Evolutionary conservation across 352 stramenopile species (phyloP).

Genomic region (Phytophthora constricta): DNA sequence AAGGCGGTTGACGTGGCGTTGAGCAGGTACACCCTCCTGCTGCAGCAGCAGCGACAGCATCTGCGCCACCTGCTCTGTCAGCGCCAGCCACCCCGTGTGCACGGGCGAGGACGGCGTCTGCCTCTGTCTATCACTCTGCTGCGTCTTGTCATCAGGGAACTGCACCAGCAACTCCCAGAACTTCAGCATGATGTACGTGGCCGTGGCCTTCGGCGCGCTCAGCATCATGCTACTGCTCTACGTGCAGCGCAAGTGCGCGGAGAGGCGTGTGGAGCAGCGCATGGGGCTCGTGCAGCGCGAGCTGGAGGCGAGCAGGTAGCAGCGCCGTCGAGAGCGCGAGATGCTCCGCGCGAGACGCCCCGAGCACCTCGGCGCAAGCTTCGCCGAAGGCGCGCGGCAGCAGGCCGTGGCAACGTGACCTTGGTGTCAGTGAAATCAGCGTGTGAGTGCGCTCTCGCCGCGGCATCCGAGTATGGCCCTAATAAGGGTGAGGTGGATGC

Average conservation of each 20-base stretch:
- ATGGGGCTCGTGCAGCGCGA: constrained; percentile 32
- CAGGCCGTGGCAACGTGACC: no score
- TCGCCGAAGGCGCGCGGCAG: no score
- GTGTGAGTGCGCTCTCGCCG: no score
- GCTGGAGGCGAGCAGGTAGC: constrained; percentile 25
- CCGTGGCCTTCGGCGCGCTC: constrained; percentile 35
- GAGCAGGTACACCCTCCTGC: no score
- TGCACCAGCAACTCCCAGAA: constrained; percentile 22
- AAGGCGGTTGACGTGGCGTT: no score
- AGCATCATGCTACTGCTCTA: constrained; percentile 50
- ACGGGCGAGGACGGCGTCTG: constrained; percentile 33
- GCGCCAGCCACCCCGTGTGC: constrained; percentile 40
- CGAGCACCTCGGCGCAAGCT: no score
- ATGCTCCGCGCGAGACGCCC: constrained; percentile 36
- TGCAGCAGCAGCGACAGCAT: constrained; percentile 33
- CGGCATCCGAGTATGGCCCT: no score
- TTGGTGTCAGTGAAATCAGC: no score
- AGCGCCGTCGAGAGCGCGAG: constrained; percentile 31
- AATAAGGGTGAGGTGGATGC: no score
- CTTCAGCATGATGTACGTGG: constrained; percentile 40
- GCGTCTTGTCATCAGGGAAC: constrained; percentile 18
- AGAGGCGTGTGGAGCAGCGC: constrained; percentile 31
- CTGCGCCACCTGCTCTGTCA: constrained; percentile 41
- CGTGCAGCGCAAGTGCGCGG: constrained; percentile 44
- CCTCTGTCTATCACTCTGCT: constrained; percentile 53